These are phyloP conservation scores for Colletotrichum tabaci DNA, from an alignment of 2,329 filamentous ascomycete genomes.

Conservation along the genomic window DNA sequence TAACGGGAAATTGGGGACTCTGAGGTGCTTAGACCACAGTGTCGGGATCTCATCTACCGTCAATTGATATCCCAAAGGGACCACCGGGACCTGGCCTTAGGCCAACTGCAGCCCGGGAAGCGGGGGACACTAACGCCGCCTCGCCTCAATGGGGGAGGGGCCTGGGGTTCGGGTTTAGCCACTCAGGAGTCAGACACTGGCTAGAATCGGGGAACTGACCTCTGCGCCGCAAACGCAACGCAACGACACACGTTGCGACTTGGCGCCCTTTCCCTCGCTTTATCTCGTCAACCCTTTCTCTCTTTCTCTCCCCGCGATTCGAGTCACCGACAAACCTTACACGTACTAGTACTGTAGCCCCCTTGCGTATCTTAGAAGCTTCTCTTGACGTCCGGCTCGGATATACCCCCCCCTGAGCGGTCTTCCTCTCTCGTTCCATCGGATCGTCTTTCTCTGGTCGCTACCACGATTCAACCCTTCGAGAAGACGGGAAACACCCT, in stretches of 20 bases:
- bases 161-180: constrained; percentile 9
- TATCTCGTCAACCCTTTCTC: constrained; percentile 3
- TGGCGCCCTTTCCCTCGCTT: constrained; percentile 8
- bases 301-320: constrained; percentile 10
- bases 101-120: constrained; percentile 29
- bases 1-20: neutral
- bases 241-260: constrained; percentile 39
- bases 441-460: constrained; percentile 2
- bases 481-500: constrained; percentile 22
- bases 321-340: constrained; percentile 3
- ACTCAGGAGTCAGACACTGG: constrained; percentile 2
- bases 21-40: constrained; percentile 18
- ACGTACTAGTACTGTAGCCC: neutral
- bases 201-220: constrained; percentile 16
- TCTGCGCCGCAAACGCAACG: constrained; percentile 40
- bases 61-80: neutral
- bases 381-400: neutral
- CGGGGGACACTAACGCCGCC: constrained; percentile 25
- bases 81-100: constrained; percentile 6
- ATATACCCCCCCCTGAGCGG: constrained; percentile 4
- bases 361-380: neutral
- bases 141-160: constrained; percentile 20
- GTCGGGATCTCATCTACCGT: constrained; percentile 4
- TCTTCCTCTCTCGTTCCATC: constrained; percentile 18
- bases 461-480: constrained; percentile 1